A percentile compares a stretch with the other conserved stretches of the same genome.
Conservation (phyloP, 2,329 filamentous ascomycete species). For the Scolecobasidium constrictum region DNA sequence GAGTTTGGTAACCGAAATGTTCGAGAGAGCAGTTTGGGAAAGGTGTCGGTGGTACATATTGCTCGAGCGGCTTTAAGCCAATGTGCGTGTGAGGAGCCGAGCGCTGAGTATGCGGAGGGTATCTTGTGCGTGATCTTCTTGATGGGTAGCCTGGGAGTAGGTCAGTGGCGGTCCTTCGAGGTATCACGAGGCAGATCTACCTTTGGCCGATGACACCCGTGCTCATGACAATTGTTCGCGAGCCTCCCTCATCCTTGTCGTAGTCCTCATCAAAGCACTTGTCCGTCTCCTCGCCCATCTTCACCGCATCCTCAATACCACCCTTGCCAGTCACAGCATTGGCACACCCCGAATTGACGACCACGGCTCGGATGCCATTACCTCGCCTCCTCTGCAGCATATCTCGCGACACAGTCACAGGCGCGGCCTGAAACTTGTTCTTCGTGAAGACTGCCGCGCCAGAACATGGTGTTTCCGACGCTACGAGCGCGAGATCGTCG, state of each 20-base stretch:
- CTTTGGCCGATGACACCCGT: conserved; percentile 95
- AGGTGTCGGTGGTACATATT: conserved; percentile 97
- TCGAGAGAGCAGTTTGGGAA: conserved; percentile 85
- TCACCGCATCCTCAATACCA: conserved; percentile 75
- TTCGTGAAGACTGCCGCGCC: conserved; percentile 93
- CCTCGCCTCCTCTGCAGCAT: conserved; percentile 58
- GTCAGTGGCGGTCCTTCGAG: background rate
- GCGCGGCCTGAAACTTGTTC: conserved; percentile 96
- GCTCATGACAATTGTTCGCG: conserved; percentile 87
- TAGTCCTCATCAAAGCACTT: conserved; percentile 38
- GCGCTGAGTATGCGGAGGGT: conserved; percentile 58
- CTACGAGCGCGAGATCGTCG: conserved; percentile 81
- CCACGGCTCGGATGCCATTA: conserved; percentile 63
- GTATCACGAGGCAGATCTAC: conserved; percentile 29
- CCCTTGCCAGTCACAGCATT: conserved; percentile 93
- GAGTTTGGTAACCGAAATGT: conserved; percentile 78
- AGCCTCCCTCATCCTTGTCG: conserved; percentile 33
- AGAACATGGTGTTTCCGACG: conserved; percentile 75
- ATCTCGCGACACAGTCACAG: conserved; percentile 73
- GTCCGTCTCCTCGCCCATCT: conserved; percentile 75
- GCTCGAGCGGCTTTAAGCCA: conserved; percentile 82
- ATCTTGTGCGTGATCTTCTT: conserved; percentile 79
- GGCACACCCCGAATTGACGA: conserved; percentile 92
- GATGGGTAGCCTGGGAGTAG: conserved; percentile 63
- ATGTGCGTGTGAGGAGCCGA: conserved; percentile 67